Percentiles rank a stretch among this genome's conserved stretches.
phyloP scores from a whole-genome alignment of 2,329 filamentous ascomycete species.

The Colletotrichum falcatum region DNA sequence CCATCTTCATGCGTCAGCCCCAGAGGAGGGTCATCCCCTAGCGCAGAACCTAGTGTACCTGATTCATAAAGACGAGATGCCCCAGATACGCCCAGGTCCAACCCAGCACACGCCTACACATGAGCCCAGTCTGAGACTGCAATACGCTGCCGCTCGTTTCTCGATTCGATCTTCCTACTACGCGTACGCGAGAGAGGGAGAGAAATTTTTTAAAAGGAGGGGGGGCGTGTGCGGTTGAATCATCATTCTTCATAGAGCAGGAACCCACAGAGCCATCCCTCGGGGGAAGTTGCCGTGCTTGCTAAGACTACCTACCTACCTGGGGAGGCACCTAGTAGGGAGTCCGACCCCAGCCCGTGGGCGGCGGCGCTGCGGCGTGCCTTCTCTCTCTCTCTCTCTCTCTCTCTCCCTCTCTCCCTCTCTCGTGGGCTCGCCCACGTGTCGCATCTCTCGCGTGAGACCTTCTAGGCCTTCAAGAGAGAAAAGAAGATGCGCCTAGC shows the following conservation, averaged over 20 bases:
- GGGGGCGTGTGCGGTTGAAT: background rate
- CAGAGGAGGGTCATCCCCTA: background rate
- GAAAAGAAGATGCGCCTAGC: too few relatives aligned
- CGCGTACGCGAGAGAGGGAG: too few relatives aligned
- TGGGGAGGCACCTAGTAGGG: too few relatives aligned
- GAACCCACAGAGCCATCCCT: background rate
- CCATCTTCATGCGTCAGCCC: slow-evolving; percentile 3
- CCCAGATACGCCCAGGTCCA: slow-evolving; percentile 10
- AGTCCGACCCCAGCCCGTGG: background rate
- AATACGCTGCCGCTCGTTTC: background rate
- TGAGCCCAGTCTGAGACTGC: background rate
- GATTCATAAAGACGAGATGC: slow-evolving; percentile 28
- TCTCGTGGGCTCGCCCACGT: slow-evolving; percentile 9
- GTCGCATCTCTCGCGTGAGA: slow-evolving; percentile 4
- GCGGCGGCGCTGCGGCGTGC: slow-evolving; percentile 11
- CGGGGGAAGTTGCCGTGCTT: background rate
- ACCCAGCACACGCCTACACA: slow-evolving; percentile 1
- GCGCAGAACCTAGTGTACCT: slow-evolving; percentile 13
- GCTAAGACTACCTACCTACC: background rate
- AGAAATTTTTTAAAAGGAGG: background rate
- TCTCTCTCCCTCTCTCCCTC: too few relatives aligned
- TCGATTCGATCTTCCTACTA: slow-evolving; percentile 12
- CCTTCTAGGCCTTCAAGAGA: background rate
- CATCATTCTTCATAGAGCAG: background rate
- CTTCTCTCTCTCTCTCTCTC: background rate